Base-by-base conservation (phyloP, 2,329 filamentous ascomycete genomes). In the Cadophora luteo-olivacea region DNA sequence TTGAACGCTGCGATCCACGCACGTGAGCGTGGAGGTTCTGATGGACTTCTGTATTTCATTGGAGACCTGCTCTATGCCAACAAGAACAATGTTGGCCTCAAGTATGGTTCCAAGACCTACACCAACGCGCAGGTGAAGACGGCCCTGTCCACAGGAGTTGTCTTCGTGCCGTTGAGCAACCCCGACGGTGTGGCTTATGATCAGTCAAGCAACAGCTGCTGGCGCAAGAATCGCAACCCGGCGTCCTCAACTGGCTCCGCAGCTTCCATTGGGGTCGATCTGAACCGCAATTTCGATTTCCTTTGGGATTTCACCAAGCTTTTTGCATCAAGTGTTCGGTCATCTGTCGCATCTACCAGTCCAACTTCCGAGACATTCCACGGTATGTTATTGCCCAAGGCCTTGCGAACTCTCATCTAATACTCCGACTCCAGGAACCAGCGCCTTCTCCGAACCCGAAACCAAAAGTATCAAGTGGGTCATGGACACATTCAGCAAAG, bases 211-310 rank as follows among this genome's bases (percentile, higher is more conserved):
- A 80, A 83, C 72, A 77, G 77, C 33, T 86, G 85, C 79, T 87
- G 85, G 85, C 82, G 85, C 71, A 87, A 86, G 80, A 87, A 87
- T 76, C 83, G 85, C 41, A 86, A 85, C 75, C 79, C 82, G 0
- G 80, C 77, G 32, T 78, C 80, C 0, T 64, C 64, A 2, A 54
- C 64, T 0, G 76, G 79, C 3, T 68, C 76, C 51, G 72, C 73
- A 3, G 55, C 69, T 32, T 77, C 78, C 11, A 66, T 84, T 32
- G 85, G 84, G 22, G 79, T 87, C 38, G 85, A 87, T 71, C 78
- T 87, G 61, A 87, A 87, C 77, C 81, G 85, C 64, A 87, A 87
- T 79, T 87, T 87, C 72, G 84, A 87, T 75, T 85, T 86, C 76
- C 75, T 87, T 8, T 89, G 86, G 84, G 82, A 89, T 77, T 85